These are phyloP conservation scores for Phialophora expanda DNA, from an alignment of 2,329 filamentous ascomycete species.

Conservation along the genomic window DNA sequence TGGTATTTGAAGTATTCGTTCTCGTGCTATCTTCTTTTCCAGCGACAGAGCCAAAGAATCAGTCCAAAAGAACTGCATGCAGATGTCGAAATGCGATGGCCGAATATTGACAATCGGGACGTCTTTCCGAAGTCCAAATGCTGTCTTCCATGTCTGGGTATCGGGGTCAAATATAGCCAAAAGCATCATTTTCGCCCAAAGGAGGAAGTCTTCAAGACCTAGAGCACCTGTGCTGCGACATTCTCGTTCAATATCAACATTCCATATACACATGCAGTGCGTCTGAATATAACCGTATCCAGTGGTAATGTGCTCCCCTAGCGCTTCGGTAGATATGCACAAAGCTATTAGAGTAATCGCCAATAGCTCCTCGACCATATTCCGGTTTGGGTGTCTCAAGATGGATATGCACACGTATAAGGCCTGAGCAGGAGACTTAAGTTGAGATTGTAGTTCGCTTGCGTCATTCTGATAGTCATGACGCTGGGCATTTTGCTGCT, in stretches of 20 bases:
- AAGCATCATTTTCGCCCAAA: slow-evolving; percentile 14
- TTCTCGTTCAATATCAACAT: slow-evolving; percentile 9
- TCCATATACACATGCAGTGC: slow-evolving; percentile 4
- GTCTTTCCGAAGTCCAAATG: slow-evolving; percentile 3
- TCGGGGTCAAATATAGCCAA: slow-evolving; percentile 11
- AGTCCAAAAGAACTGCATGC: background rate
- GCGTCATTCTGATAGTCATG: background rate
- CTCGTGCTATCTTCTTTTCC: background rate
- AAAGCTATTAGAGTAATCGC: slow-evolving; percentile 10
- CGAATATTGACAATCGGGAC: background rate
- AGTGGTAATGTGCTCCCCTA: slow-evolving; percentile 2
- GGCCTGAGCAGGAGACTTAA: slow-evolving; percentile 3
- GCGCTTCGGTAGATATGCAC: slow-evolving; percentile 11
- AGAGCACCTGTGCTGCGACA: slow-evolving; percentile 2
- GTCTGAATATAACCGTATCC: slow-evolving; percentile 12
- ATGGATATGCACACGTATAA: slow-evolving; percentile 4
- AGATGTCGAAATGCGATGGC: background rate
- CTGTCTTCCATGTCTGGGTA: slow-evolving; percentile 9
- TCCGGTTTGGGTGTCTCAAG: background rate
- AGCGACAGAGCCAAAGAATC: background rate
- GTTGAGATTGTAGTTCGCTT: background rate
- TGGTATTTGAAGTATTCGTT: background rate
- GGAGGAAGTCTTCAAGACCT: slow-evolving; percentile 10
- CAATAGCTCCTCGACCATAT: slow-evolving; percentile 12
- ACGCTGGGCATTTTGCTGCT: background rate